phyloP scores from a whole-genome alignment of 768 basidiomycete genomes.

The Termitomyces eurrhizus region DNA sequence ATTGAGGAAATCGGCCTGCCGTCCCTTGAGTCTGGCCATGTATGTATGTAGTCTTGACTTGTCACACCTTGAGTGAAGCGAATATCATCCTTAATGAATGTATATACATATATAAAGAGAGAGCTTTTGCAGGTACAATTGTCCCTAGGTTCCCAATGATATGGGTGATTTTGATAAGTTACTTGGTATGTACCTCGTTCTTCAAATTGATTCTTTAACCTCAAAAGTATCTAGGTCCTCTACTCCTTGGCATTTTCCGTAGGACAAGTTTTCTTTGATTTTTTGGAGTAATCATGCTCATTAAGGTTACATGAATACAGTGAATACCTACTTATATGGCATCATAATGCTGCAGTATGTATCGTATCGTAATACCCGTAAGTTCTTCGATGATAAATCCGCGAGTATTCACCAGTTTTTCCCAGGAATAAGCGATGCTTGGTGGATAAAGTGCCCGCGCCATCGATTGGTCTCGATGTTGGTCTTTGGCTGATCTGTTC shows the following conservation, averaged over 20 bases:
- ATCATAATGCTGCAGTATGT: slow-evolving; percentile 25
- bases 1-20: not conserved
- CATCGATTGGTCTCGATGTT: not conserved
- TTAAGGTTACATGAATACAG: slow-evolving; percentile 6
- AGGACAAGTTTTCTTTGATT: not conserved
- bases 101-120: not conserved
- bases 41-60: not conserved
- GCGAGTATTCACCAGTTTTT: not conserved
- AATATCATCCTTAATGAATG: not conserved
- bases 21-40: not conserved
- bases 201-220: not conserved
- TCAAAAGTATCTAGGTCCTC: slow-evolving; percentile 14
- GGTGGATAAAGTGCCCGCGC: slow-evolving; percentile 20
- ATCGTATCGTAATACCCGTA: slow-evolving; percentile 31
- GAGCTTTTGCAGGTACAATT: not conserved
- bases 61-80: not conserved
- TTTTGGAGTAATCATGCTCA: not conserved
- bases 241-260: slow-evolving; percentile 24
- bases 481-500: not conserved
- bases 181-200: slow-evolving; percentile 6
- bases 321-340: slow-evolving; percentile 25
- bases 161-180: slow-evolving; percentile 10
- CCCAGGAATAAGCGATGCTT: slow-evolving; percentile 25
- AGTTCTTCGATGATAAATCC: slow-evolving; percentile 7
- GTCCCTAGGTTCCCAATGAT: not conserved